A percentile compares a stretch with the other conserved stretches of the same genome.
These are phyloP conservation scores for Agaricales sp. DNA, from an alignment of 1,284 basidiomycete species.

Conservation along the genomic window DNA sequence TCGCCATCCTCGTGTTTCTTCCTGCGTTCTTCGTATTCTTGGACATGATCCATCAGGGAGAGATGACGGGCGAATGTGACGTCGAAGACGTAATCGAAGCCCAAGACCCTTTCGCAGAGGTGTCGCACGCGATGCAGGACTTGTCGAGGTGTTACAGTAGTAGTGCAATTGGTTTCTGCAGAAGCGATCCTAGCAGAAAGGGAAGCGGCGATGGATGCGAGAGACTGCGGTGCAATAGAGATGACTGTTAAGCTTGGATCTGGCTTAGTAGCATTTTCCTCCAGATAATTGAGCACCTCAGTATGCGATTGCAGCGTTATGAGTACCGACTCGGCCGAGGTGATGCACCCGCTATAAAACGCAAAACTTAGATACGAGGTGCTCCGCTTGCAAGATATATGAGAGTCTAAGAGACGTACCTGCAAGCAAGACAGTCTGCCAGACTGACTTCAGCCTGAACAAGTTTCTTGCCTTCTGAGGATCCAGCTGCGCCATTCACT, in stretches of 20 bases:
- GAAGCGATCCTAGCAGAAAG: slow-evolving; percentile 33
- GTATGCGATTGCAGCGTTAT: slow-evolving; percentile 96
- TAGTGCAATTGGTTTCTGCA: background rate
- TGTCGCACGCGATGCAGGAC: slow-evolving; percentile 59
- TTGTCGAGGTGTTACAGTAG: slow-evolving; percentile 37
- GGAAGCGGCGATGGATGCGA: slow-evolving; percentile 83
- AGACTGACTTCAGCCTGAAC: slow-evolving; percentile 90
- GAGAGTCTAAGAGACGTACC: slow-evolving; percentile 32
- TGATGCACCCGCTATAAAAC: slow-evolving; percentile 81
- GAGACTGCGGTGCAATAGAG: slow-evolving; percentile 85
- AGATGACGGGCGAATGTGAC: slow-evolving; percentile 92
- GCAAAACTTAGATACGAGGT: slow-evolving; percentile 10
- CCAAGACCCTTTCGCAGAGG: slow-evolving; percentile 53
- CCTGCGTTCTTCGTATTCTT: slow-evolving; percentile 74
- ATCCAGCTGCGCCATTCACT: slow-evolving; percentile 13
- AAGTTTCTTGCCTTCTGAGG: slow-evolving; percentile 43
- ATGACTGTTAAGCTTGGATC: slow-evolving; percentile 42
- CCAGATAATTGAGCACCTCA: slow-evolving; percentile 77
- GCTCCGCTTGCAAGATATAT: slow-evolving; percentile 2
- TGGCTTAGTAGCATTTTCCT: slow-evolving; percentile 36
- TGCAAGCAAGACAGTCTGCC: slow-evolving; percentile 92
- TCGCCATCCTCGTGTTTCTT: slow-evolving; percentile 15
- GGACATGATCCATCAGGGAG: slow-evolving; percentile 71
- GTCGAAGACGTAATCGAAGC: slow-evolving; percentile 78
- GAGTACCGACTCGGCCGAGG: slow-evolving; percentile 93